Evolutionary conservation across 345 rosid species (phyloP).

Genomic region (Acer campestre): DNA sequence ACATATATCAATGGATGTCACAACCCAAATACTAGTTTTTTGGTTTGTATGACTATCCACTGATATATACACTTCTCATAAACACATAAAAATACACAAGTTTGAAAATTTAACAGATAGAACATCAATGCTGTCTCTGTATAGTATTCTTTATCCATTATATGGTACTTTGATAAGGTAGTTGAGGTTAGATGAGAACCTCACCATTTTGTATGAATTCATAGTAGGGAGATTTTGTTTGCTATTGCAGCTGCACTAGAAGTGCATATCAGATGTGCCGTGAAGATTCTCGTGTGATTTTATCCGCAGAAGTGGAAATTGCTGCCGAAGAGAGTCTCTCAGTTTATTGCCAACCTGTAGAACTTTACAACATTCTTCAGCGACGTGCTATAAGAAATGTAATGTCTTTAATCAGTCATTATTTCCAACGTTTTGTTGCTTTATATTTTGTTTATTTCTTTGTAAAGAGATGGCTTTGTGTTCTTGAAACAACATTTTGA

Average conservation of each 20-base stretch:
- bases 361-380: slow-evolving; percentile 91
- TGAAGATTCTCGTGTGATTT: slow-evolving; percentile 72
- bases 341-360: slow-evolving; percentile 94
- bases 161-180: neutral
- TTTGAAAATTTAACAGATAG: too few relatives aligned
- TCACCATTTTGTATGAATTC: neutral
- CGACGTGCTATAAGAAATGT: slow-evolving; percentile 87
- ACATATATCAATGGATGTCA: too few relatives aligned
- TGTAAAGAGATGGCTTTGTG: neutral
- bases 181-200: neutral
- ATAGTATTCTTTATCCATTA: neutral
- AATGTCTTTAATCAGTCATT: slow-evolving; percentile 19
- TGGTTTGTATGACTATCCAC: too few relatives aligned
- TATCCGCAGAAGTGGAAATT: slow-evolving; percentile 82
- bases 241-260: slow-evolving; percentile 61
- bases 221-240: neutral
- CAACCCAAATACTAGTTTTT: too few relatives aligned
- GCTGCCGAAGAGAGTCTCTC: slow-evolving; percentile 91
- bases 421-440: neutral
- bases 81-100: too few relatives aligned
- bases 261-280: slow-evolving; percentile 84
- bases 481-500: neutral
- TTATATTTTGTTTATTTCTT: slow-evolving; percentile 5
- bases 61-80: too few relatives aligned
- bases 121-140: neutral